Base-by-base conservation (phyloP, 1,284 basidiomycete species). In the Cutaneotrichosporon spelunceum region DNA sequence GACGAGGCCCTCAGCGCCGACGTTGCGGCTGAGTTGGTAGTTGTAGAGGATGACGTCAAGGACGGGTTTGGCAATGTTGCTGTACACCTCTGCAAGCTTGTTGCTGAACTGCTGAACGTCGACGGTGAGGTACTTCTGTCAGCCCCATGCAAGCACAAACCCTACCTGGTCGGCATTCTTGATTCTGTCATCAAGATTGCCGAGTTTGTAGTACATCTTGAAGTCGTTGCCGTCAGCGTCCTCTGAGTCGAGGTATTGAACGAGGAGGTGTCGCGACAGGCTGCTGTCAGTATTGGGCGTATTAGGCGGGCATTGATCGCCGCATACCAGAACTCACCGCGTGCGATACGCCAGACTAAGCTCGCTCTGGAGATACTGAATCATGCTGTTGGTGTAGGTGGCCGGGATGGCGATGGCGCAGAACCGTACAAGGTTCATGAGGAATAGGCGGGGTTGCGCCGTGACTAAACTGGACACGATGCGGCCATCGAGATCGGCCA, bases 401-500 rank as follows among this genome's bases (percentile, higher is more conserved):
- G 93, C 92, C 0, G 93, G 93, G 57, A 97, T 86, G n/a, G 94
- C 94, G 39, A 98, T 88, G 16, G 91, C 81, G 53, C 97, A 84
- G 95, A 95, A 99, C 61, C 87, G 85, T 24, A 88, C 80, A 63
- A 99, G 92, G 66, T 96, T 92, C 63, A 85, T 80, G 57, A 94
- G 83, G 81, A 98, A 97, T 57, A 88, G 83, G 13, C 83, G 72
- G 7, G 91, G 87, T 73, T 90, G 86, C 10, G 90, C 90, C 53
- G 93, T 87, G n/a, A 98, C 95, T 9, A 98, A 85, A 21, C 91
- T 91, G 2, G 93, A 92, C 0, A 99, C 95, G 69, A 99, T 95
- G 71, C 88, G 87, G 76, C 73, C 94, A 72, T 98, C 95, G 54
- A 98, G 83, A 56, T 91, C 87, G 9, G 95, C 94, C 53, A 99